Evolutionary conservation across 495 filamentous ascomycete genomes (phyloP).

Genomic region (Penicillium pancosmium): DNA sequence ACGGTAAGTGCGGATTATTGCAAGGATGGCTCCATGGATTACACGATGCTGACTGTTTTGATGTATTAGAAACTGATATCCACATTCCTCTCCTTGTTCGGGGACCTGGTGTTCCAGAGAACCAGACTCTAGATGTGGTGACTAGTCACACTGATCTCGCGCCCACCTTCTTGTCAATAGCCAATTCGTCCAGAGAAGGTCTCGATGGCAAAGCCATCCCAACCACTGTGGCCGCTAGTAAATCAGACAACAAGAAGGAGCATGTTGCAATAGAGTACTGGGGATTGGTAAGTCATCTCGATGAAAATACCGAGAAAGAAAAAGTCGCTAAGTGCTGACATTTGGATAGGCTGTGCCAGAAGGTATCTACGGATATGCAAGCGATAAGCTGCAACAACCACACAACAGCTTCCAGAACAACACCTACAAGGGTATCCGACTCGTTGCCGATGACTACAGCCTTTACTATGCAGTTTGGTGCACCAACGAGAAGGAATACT

Average conservation of each 20-base stretch:
- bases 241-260: constrained; percentile 48
- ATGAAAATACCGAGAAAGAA: neutral
- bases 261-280: constrained; percentile 65
- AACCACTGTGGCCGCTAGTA: constrained; percentile 32
- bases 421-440: constrained; percentile 62
- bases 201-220: constrained; percentile 60
- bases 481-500: constrained; percentile 59
- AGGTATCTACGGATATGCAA: constrained; percentile 43
- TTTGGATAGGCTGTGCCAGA: constrained; percentile 45
- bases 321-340: neutral
- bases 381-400: constrained; percentile 19
- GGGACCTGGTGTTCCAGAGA: constrained; percentile 57
- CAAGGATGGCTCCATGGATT: neutral
- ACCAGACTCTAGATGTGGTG: constrained; percentile 50
- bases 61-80: constrained; percentile 60
- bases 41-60: neutral
- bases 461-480: constrained; percentile 66
- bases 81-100: constrained; percentile 63
- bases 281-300: constrained; percentile 44
- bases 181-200: constrained; percentile 40
- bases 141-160: constrained; percentile 70
- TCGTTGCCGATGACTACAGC: constrained; percentile 53
- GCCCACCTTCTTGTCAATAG: constrained; percentile 60
- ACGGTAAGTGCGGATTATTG: constrained; percentile 53
- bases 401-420: constrained; percentile 45